Evolutionary conservation across 2,329 filamentous ascomycete species (phyloP), one percentile per base, ranked within the genome.

Genomic region (Capronia coronata): DNA sequence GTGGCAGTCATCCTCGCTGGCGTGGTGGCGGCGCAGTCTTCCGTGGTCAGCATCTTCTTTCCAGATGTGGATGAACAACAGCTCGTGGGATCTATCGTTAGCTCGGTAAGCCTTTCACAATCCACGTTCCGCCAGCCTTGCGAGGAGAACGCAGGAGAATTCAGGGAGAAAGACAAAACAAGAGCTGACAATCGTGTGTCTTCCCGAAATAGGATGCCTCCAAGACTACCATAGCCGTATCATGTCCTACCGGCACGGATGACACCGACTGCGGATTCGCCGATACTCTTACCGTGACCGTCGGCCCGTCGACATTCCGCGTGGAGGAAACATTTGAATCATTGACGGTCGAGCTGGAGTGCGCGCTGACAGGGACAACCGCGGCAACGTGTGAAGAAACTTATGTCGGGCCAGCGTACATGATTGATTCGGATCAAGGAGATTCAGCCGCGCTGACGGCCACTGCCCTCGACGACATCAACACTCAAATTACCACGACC

Each of bases 291-390:
- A 59, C 55, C 13, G 46, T 57, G 5, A 59, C 57, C 2, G 54
- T 51, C 14, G 57, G 55, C 5, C 50, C 57, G 2, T 49, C 46
- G 11, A 59, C 55, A 3, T 47, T 57, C 21, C 40, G 38, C 19
- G 44, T 32, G 16, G 14, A 44, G 11, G 46, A 53, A 23, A 34
- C 54, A 8, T 43, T 41, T 29, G 54, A 54, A n/a, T 23, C 43
- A 4, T 41, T 52, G 5, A 44, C 49, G 30, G 51, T 47, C 6
- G 13, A 37, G n/a, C 19, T 57, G n/a, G 49, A 55, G 14, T 59
- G 56, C 39, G 46, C 16, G 6, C n/a, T 59, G 38, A 51, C 51
- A 27, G 55, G 57, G 9, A 55, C 55, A 19, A 56, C 55, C 19
- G 49, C 52, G 14, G 57, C 50, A 11, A 45, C 29, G 2, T 59